phyloP scores from a whole-genome alignment of 1,284 basidiomycete genomes.

The Cryptococcus maquisensis region DNA sequence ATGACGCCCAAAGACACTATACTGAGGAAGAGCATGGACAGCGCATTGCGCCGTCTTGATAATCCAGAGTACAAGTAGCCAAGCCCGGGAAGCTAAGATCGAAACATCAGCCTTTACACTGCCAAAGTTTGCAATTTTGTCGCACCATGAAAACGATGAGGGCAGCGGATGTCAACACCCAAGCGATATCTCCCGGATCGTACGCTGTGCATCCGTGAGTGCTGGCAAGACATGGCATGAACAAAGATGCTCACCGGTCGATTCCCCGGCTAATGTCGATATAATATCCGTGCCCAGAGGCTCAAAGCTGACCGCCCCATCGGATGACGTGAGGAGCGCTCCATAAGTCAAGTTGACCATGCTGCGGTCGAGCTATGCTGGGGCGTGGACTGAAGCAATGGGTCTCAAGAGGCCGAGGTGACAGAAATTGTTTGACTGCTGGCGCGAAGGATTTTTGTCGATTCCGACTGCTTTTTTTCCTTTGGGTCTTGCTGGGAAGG shows the following conservation, averaged over 20 bases:
- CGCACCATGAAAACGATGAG: slow-evolving; percentile 61
- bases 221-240: background rate
- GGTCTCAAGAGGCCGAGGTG: too few relatives aligned
- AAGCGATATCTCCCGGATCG: slow-evolving; percentile 75
- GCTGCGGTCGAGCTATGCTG: background rate
- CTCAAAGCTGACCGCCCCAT: slow-evolving; percentile 24
- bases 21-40: slow-evolving; percentile 53
- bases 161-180: slow-evolving; percentile 72
- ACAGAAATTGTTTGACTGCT: too few relatives aligned
- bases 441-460: too few relatives aligned
- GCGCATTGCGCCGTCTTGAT: slow-evolving; percentile 61
- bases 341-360: slow-evolving; percentile 28
- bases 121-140: background rate
- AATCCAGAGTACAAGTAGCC: slow-evolving; percentile 88
- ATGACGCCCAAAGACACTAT: slow-evolving; percentile 68
- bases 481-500: background rate
- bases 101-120: background rate
- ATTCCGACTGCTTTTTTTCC: background rate
- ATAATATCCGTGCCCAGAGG: slow-evolving; percentile 31
- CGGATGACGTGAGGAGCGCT: slow-evolving; percentile 6
- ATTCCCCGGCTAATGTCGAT: slow-evolving; percentile 20
- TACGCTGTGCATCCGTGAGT: slow-evolving; percentile 49
- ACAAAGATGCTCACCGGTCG: slow-evolving; percentile 6
- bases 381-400: background rate
- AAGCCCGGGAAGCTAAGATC: slow-evolving; percentile 53